Percentiles rank a stretch among this genome's conserved stretches.
phyloP scores from a whole-genome alignment of 1,284 basidiomycete genomes.

The Ceratobasidium sp. region DNA sequence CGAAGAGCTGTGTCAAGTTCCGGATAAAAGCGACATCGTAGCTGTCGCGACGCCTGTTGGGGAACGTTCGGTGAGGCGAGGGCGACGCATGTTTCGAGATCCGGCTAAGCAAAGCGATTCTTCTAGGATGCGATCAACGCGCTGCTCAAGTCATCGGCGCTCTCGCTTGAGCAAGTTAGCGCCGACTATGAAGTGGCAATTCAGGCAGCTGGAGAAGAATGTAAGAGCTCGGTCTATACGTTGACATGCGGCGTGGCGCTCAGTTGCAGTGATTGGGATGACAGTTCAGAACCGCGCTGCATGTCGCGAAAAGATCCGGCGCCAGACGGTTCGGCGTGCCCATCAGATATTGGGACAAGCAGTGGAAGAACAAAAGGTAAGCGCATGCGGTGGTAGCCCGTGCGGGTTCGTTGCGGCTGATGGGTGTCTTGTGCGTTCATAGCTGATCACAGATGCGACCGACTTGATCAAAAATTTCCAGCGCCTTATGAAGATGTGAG shows the following conservation, averaged over 20 bases:
- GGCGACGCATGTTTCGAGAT: neutral
- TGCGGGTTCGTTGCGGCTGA: neutral
- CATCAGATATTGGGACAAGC: slow-evolving; percentile 12
- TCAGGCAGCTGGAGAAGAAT: slow-evolving; percentile 21
- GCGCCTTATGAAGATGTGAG: slow-evolving; percentile 32
- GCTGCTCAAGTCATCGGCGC: neutral
- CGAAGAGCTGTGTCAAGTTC: slow-evolving; percentile 5
- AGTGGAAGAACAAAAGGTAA: slow-evolving; percentile 26
- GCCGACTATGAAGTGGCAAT: slow-evolving; percentile 18
- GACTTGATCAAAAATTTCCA: slow-evolving; percentile 35
- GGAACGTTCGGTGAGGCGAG: slow-evolving; percentile 4
- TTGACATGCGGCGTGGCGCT: neutral
- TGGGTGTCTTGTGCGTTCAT: neutral
- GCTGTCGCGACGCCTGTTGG: slow-evolving; percentile 9
- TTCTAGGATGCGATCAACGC: neutral
- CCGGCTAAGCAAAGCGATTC: no score
- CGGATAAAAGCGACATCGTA: slow-evolving; percentile 2
- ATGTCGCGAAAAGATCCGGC: slow-evolving; percentile 32
- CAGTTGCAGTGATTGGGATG: neutral
- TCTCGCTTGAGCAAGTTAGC: slow-evolving; percentile 13
- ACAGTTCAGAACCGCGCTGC: slow-evolving; percentile 19
- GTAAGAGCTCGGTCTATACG: neutral
- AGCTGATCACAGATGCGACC: slow-evolving; percentile 35
- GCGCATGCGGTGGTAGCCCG: neutral
- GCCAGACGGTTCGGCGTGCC: slow-evolving; percentile 12